These are phyloP conservation scores for Trypanosomatidae sp. DNA, from an alignment of 208 protist genomes.

Conservation along the genomic window DNA sequence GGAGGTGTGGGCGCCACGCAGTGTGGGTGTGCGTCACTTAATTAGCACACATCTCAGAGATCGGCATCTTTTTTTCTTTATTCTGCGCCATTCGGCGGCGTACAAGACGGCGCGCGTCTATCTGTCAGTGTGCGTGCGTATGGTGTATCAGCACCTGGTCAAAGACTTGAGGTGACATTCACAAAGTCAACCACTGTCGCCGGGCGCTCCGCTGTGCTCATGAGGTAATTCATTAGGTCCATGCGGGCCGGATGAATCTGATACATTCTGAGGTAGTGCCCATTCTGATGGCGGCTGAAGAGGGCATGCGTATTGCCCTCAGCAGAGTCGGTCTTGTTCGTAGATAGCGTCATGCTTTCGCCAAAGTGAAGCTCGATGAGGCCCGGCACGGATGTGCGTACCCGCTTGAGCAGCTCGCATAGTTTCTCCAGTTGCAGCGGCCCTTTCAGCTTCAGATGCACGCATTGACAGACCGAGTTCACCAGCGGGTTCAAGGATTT, in stretches of 20 bases:
- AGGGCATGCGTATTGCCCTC: conserved; percentile 51
- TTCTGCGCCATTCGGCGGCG: neutral
- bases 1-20: neutral
- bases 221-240: conserved; percentile 36
- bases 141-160: neutral
- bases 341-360: conserved; percentile 37
- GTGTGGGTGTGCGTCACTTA: neutral
- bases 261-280: conserved; percentile 32
- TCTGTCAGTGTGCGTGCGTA: neutral
- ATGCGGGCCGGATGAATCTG: conserved; percentile 37
- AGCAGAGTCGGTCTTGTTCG: conserved; percentile 29
- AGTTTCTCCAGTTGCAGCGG: conserved; percentile 33
- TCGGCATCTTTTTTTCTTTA: neutral
- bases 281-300: conserved; percentile 46
- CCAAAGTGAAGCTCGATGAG: conserved; percentile 74
- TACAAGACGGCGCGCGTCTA: neutral
- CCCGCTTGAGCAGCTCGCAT: conserved; percentile 23
- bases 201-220: conserved; percentile 21
- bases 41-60: neutral
- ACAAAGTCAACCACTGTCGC: conserved; percentile 58
- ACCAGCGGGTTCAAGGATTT: conserved; percentile 24
- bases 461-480: conserved; percentile 47
- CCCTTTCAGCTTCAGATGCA: conserved; percentile 36
- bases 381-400: conserved; percentile 34
- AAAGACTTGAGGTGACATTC: conserved; percentile 42